These are phyloP conservation scores for Brassica carinata DNA, from an alignment of 345 rosid species.

Conservation along the genomic window DNA sequence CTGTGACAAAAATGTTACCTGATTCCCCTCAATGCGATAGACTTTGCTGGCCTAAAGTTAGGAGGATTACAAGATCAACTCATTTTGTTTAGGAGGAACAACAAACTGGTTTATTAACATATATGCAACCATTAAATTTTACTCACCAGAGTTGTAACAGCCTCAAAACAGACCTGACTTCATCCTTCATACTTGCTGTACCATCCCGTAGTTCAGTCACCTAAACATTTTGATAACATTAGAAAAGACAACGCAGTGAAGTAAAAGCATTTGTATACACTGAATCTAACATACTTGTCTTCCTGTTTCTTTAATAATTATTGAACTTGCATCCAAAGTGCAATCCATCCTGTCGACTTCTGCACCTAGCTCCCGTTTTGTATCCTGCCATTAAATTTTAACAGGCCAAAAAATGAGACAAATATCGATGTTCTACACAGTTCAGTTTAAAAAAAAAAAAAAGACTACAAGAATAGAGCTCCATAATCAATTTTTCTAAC, in stretches of 20 bases:
- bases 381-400: constrained; percentile 46
- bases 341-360: constrained; percentile 54
- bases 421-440: no score
- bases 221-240: constrained; percentile 38
- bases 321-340: constrained; percentile 57
- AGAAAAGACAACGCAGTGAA: constrained; percentile 10
- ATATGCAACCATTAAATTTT: constrained; percentile 3
- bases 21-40: constrained; percentile 46
- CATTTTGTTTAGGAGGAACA: not conserved
- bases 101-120: no score
- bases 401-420: not conserved
- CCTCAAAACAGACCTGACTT: constrained; percentile 62
- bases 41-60: constrained; percentile 58
- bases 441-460: no score
- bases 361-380: constrained; percentile 64
- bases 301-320: constrained; percentile 57
- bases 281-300: constrained; percentile 53
- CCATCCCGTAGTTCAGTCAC: constrained; percentile 54
- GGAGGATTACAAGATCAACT: constrained; percentile 9
- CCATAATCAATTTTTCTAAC: not conserved
- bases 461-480: not conserved
- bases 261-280: constrained; percentile 3
- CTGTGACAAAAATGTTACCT: no score
- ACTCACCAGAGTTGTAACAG: constrained; percentile 72
- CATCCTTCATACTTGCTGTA: constrained; percentile 42